Evolutionary conservation across 306 rosid genomes (phyloP), one percentile per base, ranked within the genome.

Genomic region (Medicago ruthenica): DNA sequence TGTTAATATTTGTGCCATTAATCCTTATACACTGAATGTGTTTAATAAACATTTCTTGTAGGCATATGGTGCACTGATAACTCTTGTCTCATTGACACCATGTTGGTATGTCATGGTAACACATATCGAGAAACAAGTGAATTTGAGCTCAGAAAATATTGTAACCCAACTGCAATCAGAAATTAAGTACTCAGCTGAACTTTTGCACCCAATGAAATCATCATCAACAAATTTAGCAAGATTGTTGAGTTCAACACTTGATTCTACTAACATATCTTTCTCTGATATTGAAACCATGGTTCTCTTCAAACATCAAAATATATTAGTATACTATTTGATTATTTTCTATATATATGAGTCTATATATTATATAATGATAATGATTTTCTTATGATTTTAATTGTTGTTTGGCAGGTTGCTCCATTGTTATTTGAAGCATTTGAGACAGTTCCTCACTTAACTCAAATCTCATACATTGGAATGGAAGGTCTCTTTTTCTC

Each of bases 391-490:
- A 15, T 76, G 22, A 10, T 36, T 9, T 45, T 6, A 66, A 55
- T 53, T 16, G 10, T 45, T 9, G 36, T 36, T 57, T 60, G 18
- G 44, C 64, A 88, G 89, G 81, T 86, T 73, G 88, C 93, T 72
- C 90, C 89, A 4, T 27, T 76, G 31, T 67, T 88, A 62, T 88
- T 82, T 84, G 63, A 84, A 78, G 86, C 88, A 66, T 72, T 77
- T 63, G 70, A 75, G 79, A 80, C 79, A 6, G 51, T 86, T 73
- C 90, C 90, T 40, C 47, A 80, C 73, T n/a, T 86, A 34, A 47
- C 85, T 13, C 79, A 84, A 79, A 81, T 88, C 64, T 84, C 90
- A 11, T 88, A 86, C 71, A 86, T 81, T 14, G 85, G 83, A 20
- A 53, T 21, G 47, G 86, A 86, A 27, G 93, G 89, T 54, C 66